Evolutionary conservation across 2,329 filamentous ascomycete species (phyloP), one percentile per base, ranked within the genome.

Genomic region (Seiridium cupressi): DNA sequence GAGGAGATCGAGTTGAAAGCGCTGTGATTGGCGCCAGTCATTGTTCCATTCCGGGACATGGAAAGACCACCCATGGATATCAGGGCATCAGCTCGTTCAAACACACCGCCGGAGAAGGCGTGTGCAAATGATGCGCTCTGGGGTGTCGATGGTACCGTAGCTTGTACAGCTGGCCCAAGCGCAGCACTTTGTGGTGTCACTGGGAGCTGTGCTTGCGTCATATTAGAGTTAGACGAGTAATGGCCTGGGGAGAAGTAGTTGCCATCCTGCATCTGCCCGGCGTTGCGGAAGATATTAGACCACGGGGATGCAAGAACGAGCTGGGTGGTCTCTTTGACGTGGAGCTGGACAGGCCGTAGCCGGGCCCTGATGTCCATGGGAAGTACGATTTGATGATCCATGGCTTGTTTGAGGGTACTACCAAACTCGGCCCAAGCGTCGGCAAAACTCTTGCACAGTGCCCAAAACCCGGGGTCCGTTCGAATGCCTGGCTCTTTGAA

Each of bases 121-220:
- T 76, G 75, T 6, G 80, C 79, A 67, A 87, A 86, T 0, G 83
- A 84, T 2, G 77, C 81, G 61, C 79, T 84, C 69, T 86, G 81
- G 8, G 87, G 86, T 0, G 87, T 91, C 3, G 84, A 91, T 3
- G 92, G 90, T 9, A 97, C 89, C 0, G 92, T 97, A 1, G 93
- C 93, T 74, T 96, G 93, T 58, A 93, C 91, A 26, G 93, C 93
- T 5, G 93, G 92, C 0, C 93, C 94, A 4, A 97, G 81, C 1
- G 93, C 93, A 13, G 93, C 93, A 67, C 91, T 95, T 63, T 97
- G 84, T 6, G 94, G 93, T 1, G 93, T 97, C 69, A 95, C 92
- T 7, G 93, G 93, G 44, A 93, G 66, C 57, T 76, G 75, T 44
- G 72, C 63, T 55, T 68, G 71, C 8, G 70, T 63, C 46, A 68